Percentiles rank a stretch among this genome's conserved stretches.
Evolutionary conservation across 345 rosid species (phyloP).

Genomic region (Salix exigua): DNA sequence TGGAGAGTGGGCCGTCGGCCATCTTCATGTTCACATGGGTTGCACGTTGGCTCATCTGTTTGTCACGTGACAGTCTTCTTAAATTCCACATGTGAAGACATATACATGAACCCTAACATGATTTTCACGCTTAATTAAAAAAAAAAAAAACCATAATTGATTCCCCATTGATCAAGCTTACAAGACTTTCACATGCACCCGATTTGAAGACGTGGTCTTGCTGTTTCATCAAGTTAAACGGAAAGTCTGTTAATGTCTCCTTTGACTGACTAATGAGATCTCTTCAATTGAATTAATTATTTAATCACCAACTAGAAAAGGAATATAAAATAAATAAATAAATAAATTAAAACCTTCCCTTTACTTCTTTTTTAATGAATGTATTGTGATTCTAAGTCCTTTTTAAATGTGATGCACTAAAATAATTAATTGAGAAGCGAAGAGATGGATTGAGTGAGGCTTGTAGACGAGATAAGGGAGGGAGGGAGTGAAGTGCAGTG

Average conservation of each 20-base stretch:
- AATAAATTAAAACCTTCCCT: background rate
- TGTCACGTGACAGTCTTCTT: slow-evolving; percentile 53
- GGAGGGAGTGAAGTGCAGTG: background rate
- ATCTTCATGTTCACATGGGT: slow-evolving; percentile 49
- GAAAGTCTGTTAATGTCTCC: slow-evolving; percentile 16
- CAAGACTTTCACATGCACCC: slow-evolving; percentile 24
- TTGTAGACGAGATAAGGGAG: background rate
- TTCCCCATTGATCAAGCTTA: background rate
- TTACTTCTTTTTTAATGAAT: background rate
- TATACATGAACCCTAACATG: background rate
- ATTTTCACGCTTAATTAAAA: background rate
- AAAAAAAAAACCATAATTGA: background rate
- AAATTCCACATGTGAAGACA: slow-evolving; percentile 11
- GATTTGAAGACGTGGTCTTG: slow-evolving; percentile 2
- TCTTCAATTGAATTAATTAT: background rate
- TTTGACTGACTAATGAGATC: background rate
- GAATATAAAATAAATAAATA: too few relatives aligned
- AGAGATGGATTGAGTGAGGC: background rate
- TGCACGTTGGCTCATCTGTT: slow-evolving; percentile 39
- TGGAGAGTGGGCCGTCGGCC: slow-evolving; percentile 46
- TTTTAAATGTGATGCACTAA: too few relatives aligned
- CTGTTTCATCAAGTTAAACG: background rate
- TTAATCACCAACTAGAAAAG: background rate
- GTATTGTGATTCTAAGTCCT: too few relatives aligned
- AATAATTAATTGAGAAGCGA: background rate